These are phyloP conservation scores for Plasmodium chabaudi DNA, from an alignment of 169 alveolate species.

Conservation along the genomic window DNA sequence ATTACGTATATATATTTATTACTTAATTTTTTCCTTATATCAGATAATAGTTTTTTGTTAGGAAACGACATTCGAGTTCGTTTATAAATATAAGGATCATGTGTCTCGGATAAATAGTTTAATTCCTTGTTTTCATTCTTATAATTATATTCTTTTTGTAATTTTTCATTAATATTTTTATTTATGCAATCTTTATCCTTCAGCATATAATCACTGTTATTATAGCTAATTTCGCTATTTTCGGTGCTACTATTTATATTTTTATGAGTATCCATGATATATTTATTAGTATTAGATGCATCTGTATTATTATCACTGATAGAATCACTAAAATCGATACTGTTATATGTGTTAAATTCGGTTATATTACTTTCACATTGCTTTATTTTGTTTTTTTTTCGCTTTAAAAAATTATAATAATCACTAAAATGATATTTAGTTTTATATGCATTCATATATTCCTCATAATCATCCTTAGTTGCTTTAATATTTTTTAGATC, in stretches of 20 bases:
- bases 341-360: conserved; percentile 21
- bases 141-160: not conserved
- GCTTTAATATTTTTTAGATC: not conserved
- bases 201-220: too few relatives aligned
- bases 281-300: not conserved
- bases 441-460: conserved; percentile 8
- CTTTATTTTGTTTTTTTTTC: conserved; percentile 17
- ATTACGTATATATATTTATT: not conserved
- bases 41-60: conserved; percentile 19
- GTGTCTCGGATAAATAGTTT: conserved; percentile 1
- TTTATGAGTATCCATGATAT: too few relatives aligned
- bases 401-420: conserved; percentile 5
- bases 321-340: not conserved
- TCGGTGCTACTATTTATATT: too few relatives aligned
- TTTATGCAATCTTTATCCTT: conserved; percentile 14
- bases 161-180: conserved; percentile 13
- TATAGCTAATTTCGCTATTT: too few relatives aligned
- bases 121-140: conserved; percentile 5
- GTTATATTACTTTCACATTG: conserved; percentile 16
- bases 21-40: conserved; percentile 48
- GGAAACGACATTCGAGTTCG: conserved; percentile 1
- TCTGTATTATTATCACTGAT: conserved; percentile 10
- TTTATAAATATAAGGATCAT: conserved; percentile 4
- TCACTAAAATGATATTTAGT: not conserved
- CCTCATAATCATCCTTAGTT: not conserved